Base-by-base conservation (phyloP, 495 filamentous ascomycete species). In the Chlorociboria aeruginascens region DNA sequence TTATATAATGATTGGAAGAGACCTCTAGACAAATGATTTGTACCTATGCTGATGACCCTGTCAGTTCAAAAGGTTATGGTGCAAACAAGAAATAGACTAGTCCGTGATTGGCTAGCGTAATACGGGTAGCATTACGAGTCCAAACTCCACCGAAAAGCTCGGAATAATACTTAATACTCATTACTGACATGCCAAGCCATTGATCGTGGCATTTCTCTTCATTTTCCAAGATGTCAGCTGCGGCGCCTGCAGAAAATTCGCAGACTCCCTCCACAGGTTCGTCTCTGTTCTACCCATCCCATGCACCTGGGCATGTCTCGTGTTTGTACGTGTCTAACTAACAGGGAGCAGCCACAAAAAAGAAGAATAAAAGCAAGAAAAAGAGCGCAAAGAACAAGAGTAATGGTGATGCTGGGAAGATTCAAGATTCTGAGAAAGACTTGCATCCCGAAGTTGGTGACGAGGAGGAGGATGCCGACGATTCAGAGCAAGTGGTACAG, bases 311-410 rank as follows among this genome's bases (percentile, higher is more conserved):
- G 14, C 8, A 40, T 0, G 30, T 32, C 25, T 25, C 17, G 34
- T 29, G n/a, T 43, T 50, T 40, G 34, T 45, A 29, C 42, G 3
- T 33, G 29, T 25, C 20, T 25, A 25, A 25, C 20, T 25, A 25
- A 25, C 20, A 25, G 20, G 4, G 20, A 25, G 42, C 52, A 75
- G 75, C 66, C 61, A 50, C 67, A 44, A 80, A 76, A 58, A 78
- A 80, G 53, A 86, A 82, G 71, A 83, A 73, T 63, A 84, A 78
- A 62, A 85, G 81, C 69, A 85, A 81, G 63, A 82, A 76, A 64
- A 72, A 62, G 48, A 65, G 62, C 48, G 59, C 64, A 49, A 78
- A 71, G 55, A 48, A 32, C 17, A 59, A 65, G 35, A 46, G 39
- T 43, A 63, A 65, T 46, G 63, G 57, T 3, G 56, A 62, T 43